These are phyloP conservation scores for Pichia inconspicua DNA, from an alignment of 1,139 yeast genomes.

Conservation along the genomic window DNA sequence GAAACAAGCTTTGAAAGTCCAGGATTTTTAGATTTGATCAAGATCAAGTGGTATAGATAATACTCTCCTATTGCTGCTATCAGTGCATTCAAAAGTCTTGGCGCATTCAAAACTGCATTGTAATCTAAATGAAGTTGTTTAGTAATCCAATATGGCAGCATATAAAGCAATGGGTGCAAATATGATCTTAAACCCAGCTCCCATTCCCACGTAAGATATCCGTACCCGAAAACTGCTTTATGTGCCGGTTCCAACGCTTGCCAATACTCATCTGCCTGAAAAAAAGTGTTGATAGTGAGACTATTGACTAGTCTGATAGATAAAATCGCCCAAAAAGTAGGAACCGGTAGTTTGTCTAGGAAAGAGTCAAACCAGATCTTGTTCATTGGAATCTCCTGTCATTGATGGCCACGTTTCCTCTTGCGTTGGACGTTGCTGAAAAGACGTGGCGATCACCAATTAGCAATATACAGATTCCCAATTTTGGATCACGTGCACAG, in stretches of 20 bases:
- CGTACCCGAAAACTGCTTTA: conserved; percentile 62
- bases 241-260: conserved; percentile 94
- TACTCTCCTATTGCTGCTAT: conserved; percentile 70
- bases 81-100: conserved; percentile 62
- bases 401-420: no score
- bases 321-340: conserved; percentile 1
- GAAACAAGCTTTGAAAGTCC: conserved; percentile 40
- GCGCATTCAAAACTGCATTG: conserved; percentile 36
- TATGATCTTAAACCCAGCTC: conserved; percentile 62
- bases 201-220: conserved; percentile 97
- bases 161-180: conserved; percentile 69
- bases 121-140: conserved; percentile 28
- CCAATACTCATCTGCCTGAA: conserved; percentile 95
- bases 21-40: conserved; percentile 31
- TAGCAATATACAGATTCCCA: no score
- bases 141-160: conserved; percentile 31
- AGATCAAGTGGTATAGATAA: conserved; percentile 44
- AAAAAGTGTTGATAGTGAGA: conserved; percentile 58
- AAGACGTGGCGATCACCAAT: no score
- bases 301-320: conserved; percentile 51
- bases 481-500: no score
- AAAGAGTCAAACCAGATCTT: background rate
- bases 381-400: background rate
- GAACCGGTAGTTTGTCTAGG: background rate
- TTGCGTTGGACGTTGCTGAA: no score